Percentiles rank a stretch among this genome's conserved stretches.
Evolutionary conservation across 106 monocot genomes (phyloP).

Genomic region (Platanthera guangdongensis): DNA sequence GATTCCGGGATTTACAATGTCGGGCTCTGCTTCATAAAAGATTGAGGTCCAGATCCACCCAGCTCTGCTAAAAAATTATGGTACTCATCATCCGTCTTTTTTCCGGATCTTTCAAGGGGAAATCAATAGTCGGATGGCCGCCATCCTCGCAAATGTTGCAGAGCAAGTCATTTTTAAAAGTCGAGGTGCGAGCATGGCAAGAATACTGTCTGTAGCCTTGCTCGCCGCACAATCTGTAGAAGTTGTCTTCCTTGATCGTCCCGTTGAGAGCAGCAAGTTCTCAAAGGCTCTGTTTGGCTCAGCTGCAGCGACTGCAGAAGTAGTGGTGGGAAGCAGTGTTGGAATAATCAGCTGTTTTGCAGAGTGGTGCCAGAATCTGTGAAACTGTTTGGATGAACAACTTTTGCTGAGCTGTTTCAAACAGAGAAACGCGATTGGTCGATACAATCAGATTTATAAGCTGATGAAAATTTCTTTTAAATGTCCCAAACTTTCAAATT

Average conservation of each 20-base stretch:
- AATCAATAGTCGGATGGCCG: slow-evolving; percentile 88
- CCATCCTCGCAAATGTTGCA: slow-evolving; percentile 96
- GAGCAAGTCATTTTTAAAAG: slow-evolving; percentile 79
- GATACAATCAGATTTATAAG: too few species aligned
- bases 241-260: slow-evolving; percentile 90
- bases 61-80: slow-evolving; percentile 87
- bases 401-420: too few species aligned
- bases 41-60: slow-evolving; percentile 69
- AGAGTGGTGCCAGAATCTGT: too few species aligned
- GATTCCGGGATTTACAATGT: slow-evolving; percentile 24
- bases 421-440: too few species aligned
- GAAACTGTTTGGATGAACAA: too few species aligned
- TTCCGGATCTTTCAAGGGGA: slow-evolving; percentile 80
- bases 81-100: slow-evolving; percentile 95
- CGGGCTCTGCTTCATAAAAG: slow-evolving; percentile 33
- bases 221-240: slow-evolving; percentile 86
- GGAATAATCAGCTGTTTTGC: too few species aligned
- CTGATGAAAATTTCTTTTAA: too few species aligned
- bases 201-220: slow-evolving; percentile 86
- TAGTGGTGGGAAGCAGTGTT: too few species aligned
- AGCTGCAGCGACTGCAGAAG: too few species aligned
- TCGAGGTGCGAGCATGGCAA: slow-evolving; percentile 61
- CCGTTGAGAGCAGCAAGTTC: slow-evolving; percentile 93
- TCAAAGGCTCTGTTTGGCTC: too few species aligned
- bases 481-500: too few species aligned